A percentile compares a stretch with the other conserved stretches of the same genome.
phyloP scores from a whole-genome alignment of 305 asterid species.

The Rubia tinctorum region DNA sequence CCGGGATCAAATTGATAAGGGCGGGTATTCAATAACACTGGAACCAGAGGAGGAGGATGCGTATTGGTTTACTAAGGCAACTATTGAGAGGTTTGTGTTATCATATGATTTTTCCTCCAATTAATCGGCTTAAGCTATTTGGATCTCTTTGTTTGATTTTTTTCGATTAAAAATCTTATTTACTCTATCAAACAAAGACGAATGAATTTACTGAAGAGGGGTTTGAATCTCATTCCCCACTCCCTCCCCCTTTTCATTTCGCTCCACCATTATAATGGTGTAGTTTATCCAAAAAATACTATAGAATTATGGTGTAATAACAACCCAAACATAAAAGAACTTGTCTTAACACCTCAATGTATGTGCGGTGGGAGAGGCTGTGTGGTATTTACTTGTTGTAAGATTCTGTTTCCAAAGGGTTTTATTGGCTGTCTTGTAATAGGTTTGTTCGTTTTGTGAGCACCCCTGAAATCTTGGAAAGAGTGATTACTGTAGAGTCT shows the following conservation, averaged over 20 bases:
- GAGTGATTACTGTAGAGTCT: conserved; percentile 75
- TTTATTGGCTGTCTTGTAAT: conserved; percentile 28
- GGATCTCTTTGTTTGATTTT: background rate
- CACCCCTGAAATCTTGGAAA: conserved; percentile 96
- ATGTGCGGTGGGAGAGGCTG: background rate
- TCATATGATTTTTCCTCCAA: conserved; percentile 1
- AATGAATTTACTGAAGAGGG: background rate
- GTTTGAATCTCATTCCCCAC: background rate
- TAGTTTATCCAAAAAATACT: background rate
- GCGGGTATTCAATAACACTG: conserved; percentile 82
- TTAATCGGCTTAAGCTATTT: background rate
- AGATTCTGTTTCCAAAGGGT: background rate
- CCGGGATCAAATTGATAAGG: conserved; percentile 74
- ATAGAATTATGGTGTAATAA: background rate
- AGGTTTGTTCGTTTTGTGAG: conserved; percentile 99
- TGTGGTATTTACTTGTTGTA: background rate
- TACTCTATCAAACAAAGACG: background rate
- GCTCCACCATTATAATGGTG: background rate
- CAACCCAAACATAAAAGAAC: background rate
- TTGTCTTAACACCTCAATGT: background rate
- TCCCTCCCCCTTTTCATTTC: background rate
- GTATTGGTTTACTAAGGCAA: conserved; percentile 87
- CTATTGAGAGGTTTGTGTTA: conserved; percentile 69
- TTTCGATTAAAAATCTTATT: background rate
- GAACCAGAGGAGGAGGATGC: conserved; percentile 54